Percentiles rank a stretch among this genome's conserved stretches.
These are phyloP conservation scores for Arachnopeziza araneosa DNA, from an alignment of 2,329 filamentous ascomycete genomes.

Conservation along the genomic window DNA sequence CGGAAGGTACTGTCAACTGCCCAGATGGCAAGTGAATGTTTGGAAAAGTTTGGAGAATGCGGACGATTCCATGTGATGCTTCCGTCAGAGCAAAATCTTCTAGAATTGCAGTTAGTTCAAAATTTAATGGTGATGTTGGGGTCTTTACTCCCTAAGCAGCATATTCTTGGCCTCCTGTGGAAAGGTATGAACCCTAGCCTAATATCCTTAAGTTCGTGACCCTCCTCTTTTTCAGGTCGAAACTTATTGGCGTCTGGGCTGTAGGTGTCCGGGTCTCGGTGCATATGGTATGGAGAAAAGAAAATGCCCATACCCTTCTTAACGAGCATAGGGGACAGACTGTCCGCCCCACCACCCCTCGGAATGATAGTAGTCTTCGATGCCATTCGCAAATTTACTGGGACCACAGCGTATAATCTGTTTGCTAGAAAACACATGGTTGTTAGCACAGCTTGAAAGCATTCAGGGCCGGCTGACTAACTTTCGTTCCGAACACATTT, in stretches of 20 bases:
- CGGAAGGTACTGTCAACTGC: conserved; percentile 10
- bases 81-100: conserved; percentile 87
- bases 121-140: background rate
- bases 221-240: conserved; percentile 66
- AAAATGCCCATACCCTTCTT: conserved; percentile 4
- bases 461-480: conserved; percentile 4
- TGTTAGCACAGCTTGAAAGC: background rate
- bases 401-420: conserved; percentile 12
- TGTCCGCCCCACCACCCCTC: conserved; percentile 13
- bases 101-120: too few relatives aligned
- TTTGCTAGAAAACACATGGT: background rate
- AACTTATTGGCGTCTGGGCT: conserved; percentile 66
- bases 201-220: conserved; percentile 46
- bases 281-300: conserved; percentile 73
- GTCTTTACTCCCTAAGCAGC: conserved; percentile 52
- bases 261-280: conserved; percentile 71
- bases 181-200: conserved; percentile 64
- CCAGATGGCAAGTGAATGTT: conserved; percentile 2
- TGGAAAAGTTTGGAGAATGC: conserved; percentile 27
- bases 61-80: conserved; percentile 24
- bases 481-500: conserved; percentile 3
- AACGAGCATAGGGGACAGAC: conserved; percentile 11
- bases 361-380: conserved; percentile 10
- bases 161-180: conserved; percentile 61
- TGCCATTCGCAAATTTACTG: conserved; percentile 17